Base-by-base conservation (phyloP, 2,329 filamentous ascomycete species). In the Paecilomyces niveus region DNA sequence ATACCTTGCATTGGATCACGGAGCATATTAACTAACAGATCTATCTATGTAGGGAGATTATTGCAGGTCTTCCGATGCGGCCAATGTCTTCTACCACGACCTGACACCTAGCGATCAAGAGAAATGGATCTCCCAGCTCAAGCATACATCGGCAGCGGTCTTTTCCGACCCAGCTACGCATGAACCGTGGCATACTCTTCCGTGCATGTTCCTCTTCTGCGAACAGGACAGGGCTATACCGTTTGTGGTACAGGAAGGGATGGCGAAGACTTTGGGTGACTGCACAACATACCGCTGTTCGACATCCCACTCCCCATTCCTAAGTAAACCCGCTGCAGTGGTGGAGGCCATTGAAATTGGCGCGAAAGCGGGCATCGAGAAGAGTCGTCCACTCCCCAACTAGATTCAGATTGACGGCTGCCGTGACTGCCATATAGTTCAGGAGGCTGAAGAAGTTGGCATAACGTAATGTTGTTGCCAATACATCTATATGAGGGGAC, bases 251-350 rank as follows among this genome's bases (percentile, higher is more conserved):
- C 74, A 76, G 59, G 69, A 74, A 15, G 57, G 18, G 0, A 71
- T 75, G 67, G 63, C 66, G 1, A 55, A 61, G 31, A 63, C 35
- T 1, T 65, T 69, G 18, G 72, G 63, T 0, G 63, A 70, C 3
- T 62, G 73, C 18, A 65, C 67, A 39, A 67, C 71, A 3, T 69
- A 69, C 56, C 71, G 67, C 21, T 55, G 72, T 3, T 67, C 73
- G 58, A 64, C 62, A 13, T 68, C 72, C 4, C 76, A 78, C 61
- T 75, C 72, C 60, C 72, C 74, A 13, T 78, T 76, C 59, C 57
- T 78, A 60, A 75, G 70, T 31, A 64, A 62, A 62, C 69, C 72
- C 0, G 70, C 68, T 33, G 65, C 71, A 62, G 67, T 71, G 51
- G 72, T 70, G 2, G 64, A 62, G n/a, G 72, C 68, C 55, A 65